Base-by-base conservation (phyloP, 305 asterid genomes). In the Solanum hybrid region DNA sequence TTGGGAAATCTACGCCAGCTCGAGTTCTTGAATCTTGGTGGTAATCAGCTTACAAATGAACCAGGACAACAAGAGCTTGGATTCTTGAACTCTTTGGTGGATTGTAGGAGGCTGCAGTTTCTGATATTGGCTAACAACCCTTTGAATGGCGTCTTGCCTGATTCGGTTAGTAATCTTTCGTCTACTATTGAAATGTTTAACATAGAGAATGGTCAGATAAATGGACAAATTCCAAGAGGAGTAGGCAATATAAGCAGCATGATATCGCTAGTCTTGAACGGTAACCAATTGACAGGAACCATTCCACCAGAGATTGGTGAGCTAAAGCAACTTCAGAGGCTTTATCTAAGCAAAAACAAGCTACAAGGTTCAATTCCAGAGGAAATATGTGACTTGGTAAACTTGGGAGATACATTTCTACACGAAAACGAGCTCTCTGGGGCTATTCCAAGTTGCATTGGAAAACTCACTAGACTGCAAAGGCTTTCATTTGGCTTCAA, bases 141-240 rank as follows among this genome's bases (percentile, higher is more conserved):
- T 0, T 87, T 92, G 2, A 29, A 26, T 19, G 94, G 92, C 17
- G 17, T 38, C 69, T 85, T 93, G 51, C 94, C 94, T 29, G 75
- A 79, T 76, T 91, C 93, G 5, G 40, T 93, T 38, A 89, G 87
- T 64, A 93, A 91, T 45, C 91, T 93, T n/a, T 92, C 94, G 7
- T 81, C 77, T 51, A 88, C 91, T 9, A 64, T 93, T 10, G 75
- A 90, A 85, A 72, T 79, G 88, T 90, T 93, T 26, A 82, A 87
- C 27, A 32, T 89, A 6, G 90, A 89, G 87, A 82, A 91, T n/a
- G 86, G 91, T 40, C 78, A 60, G 32, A 42, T 93, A 69, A 86
- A 42, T 10, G 94, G 95, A 4, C 29, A 51, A 2, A 90, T 93
- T 80, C 95, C 95, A 3, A 66, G 56, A 38, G 91, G 91, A 86